Conservation (phyloP, 208 protist genomes). For the Trypanosoma melophagium region DNA sequence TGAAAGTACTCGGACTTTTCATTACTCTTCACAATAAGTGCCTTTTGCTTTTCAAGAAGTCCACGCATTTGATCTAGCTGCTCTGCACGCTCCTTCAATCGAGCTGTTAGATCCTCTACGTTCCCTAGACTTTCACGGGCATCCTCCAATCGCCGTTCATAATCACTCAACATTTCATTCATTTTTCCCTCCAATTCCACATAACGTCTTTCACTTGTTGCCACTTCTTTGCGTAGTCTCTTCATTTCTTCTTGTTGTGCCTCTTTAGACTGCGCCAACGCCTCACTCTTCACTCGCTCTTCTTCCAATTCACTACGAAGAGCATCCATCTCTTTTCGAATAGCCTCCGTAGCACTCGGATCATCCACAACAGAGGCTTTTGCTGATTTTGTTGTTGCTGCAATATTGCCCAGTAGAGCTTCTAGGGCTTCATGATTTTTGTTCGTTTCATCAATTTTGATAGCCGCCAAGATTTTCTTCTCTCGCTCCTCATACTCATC, state of each 20-base stretch:
- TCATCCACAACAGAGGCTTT: slow-evolving; percentile 1
- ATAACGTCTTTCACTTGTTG: slow-evolving; percentile 33
- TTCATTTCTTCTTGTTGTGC: slow-evolving; percentile 60
- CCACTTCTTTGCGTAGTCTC: slow-evolving; percentile 44
- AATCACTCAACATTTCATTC: slow-evolving; percentile 50
- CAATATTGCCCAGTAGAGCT: background rate
- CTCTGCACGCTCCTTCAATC: slow-evolving; percentile 63
- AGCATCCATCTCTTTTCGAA: slow-evolving; percentile 21
- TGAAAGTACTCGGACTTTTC: slow-evolving; percentile 76
- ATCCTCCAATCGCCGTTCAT: slow-evolving; percentile 47
- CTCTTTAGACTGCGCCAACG: slow-evolving; percentile 38
- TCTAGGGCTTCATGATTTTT: background rate
- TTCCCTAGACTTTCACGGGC: slow-evolving; percentile 34
- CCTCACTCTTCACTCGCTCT: slow-evolving; percentile 32
- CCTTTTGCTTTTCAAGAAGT: slow-evolving; percentile 81
- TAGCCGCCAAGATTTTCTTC: slow-evolving; percentile 45
- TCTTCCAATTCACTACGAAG: slow-evolving; percentile 58
- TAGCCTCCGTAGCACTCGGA: background rate
- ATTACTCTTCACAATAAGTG: slow-evolving; percentile 83
- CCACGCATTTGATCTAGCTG: slow-evolving; percentile 77
- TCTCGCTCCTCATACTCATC: slow-evolving; percentile 34
- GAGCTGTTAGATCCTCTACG: slow-evolving; percentile 39
- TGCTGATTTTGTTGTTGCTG: slow-evolving; percentile 1
- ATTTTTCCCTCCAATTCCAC: slow-evolving; percentile 54
- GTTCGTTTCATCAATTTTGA: slow-evolving; percentile 51